Evolutionary conservation across 108 stramenopile genomes (phyloP), one percentile per base, ranked within the genome.

Genomic region (Mediolabrus comicus): DNA sequence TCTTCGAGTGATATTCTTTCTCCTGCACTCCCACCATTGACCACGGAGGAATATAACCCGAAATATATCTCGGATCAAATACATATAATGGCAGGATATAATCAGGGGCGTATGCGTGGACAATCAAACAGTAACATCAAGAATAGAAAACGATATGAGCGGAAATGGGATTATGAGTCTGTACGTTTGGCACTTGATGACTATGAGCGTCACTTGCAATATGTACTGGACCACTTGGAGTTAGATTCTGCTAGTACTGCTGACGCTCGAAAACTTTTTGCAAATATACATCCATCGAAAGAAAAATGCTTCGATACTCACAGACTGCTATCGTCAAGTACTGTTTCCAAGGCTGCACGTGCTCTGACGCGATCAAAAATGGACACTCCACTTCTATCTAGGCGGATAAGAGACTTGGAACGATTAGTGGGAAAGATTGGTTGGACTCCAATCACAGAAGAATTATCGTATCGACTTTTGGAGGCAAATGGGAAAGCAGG

Each of bases 401-500:
- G 63, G 49, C 74, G 78, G 62, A 74, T 89, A 49, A 69, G 91
- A 43, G 64, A 83, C 31, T 79, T 85, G 82, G 92, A 94, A 74
- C 68, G 77, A 8, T 80, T 85, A 53, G 68, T 94, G 43, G 92
- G 92, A 34, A 62, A 61, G 33, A 64, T 89, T 12, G 80, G 79
- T 41, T 53, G 72, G 71, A 91, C 92, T 32, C 82, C 84, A 12
- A 65, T 94, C 53, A 91, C 88, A 13, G 86, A 91, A 49, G 57
- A 43, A 31, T 62, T 94, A 26, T 89, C 92, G 16, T 75, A 90
- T 31, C 78, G 87, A 25, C 75, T 94, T 54, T 59, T 94, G 49
- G 83, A 88, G 64, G 92, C 92, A 27, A 91, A 94, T 72, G 88
- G 85, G 32, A 89, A 89, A 59, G 88, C 89, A n/a, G 92, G 92